A percentile compares a stretch with the other conserved stretches of the same genome.
phyloP scores from a whole-genome alignment of 768 basidiomycete species.

The Tubosaeta sp. region DNA sequence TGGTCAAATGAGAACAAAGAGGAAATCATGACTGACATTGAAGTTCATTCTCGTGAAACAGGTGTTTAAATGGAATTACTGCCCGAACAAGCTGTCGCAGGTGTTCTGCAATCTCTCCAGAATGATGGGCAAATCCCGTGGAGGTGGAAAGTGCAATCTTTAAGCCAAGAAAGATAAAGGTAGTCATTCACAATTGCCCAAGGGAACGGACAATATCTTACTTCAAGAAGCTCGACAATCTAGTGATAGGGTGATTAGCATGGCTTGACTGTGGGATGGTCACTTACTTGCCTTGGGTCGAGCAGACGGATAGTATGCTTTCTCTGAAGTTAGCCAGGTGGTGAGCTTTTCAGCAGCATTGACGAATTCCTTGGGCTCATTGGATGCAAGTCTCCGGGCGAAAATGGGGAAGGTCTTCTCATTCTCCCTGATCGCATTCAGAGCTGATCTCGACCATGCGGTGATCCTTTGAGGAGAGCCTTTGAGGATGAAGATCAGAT shows the following conservation, averaged over 20 bases:
- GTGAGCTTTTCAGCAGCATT: constrained; percentile 35
- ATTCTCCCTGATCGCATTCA: constrained; percentile 22
- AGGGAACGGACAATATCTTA: constrained; percentile 21
- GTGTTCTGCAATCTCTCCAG: constrained; percentile 4
- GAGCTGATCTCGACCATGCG: constrained; percentile 13
- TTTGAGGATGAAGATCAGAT: constrained; percentile 4
- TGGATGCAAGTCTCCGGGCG: constrained; percentile 29
- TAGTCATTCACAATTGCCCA: not conserved
- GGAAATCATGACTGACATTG: constrained; percentile 10
- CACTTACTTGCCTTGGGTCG: constrained; percentile 40
- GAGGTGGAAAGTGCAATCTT: constrained; percentile 23
- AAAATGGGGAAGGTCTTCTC: constrained; percentile 38
- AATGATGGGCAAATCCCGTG: constrained; percentile 4
- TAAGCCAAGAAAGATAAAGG: constrained; percentile 1
- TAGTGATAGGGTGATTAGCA: constrained; percentile 17
- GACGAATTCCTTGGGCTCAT: constrained; percentile 21
- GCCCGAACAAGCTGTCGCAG: constrained; percentile 16
- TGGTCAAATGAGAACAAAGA: not conserved
- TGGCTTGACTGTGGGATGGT: not conserved
- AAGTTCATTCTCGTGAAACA: constrained; percentile 22
- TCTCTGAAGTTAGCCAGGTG: constrained; percentile 42
- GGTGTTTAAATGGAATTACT: constrained; percentile 17
- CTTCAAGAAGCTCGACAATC: constrained; percentile 50
- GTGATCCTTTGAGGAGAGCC: not conserved
- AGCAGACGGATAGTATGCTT: constrained; percentile 50